Percentiles rank a stretch among this genome's conserved stretches.
These are phyloP conservation scores for Myxozyma kluyveri DNA, from an alignment of 805 yeast species.

Conservation along the genomic window DNA sequence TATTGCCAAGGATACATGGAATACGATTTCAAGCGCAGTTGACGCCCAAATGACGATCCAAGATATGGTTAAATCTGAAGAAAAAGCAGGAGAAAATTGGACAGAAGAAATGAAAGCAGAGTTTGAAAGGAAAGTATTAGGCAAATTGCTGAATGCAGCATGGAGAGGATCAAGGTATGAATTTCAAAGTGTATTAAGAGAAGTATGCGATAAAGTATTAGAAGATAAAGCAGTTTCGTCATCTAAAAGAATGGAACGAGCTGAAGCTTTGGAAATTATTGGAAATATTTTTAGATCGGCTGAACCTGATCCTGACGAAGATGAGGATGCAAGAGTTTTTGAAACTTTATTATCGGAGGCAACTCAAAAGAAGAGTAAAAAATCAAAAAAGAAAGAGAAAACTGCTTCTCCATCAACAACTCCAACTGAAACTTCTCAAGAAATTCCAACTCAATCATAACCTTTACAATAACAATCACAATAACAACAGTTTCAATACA, in stretches of 20 bases:
- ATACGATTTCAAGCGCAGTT: constrained; percentile 73
- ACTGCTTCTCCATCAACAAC: constrained; percentile 7
- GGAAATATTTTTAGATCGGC: constrained; percentile 69
- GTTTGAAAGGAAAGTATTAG: constrained; percentile 76
- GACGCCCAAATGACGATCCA: constrained; percentile 82
- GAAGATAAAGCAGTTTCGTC: constrained; percentile 62
- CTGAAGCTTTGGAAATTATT: constrained; percentile 70
- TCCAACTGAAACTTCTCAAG: too few species aligned
- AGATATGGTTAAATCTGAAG: constrained; percentile 71
- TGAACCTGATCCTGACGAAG: constrained; percentile 78
- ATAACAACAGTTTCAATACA: too few species aligned
- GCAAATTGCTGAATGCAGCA: constrained; percentile 87
- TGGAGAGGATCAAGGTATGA: constrained; percentile 94
- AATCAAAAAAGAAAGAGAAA: constrained; percentile 42
- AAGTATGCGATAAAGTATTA: constrained; percentile 75
- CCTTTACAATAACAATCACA: too few species aligned
- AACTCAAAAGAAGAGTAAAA: constrained; percentile 54
- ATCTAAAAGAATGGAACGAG: constrained; percentile 66
- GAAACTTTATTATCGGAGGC: constrained; percentile 93
- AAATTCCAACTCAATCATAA: too few species aligned
- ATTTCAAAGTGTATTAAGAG: constrained; percentile 72
- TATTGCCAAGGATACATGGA: constrained; percentile 77
- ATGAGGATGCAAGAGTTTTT: constrained; percentile 83
- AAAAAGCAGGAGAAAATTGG: constrained; percentile 51
- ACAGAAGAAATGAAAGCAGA: constrained; percentile 67